Evolutionary conservation across 352 stramenopile genomes (phyloP), one percentile per base, ranked within the genome.

Genomic region (Phytopythium delawarense): DNA sequence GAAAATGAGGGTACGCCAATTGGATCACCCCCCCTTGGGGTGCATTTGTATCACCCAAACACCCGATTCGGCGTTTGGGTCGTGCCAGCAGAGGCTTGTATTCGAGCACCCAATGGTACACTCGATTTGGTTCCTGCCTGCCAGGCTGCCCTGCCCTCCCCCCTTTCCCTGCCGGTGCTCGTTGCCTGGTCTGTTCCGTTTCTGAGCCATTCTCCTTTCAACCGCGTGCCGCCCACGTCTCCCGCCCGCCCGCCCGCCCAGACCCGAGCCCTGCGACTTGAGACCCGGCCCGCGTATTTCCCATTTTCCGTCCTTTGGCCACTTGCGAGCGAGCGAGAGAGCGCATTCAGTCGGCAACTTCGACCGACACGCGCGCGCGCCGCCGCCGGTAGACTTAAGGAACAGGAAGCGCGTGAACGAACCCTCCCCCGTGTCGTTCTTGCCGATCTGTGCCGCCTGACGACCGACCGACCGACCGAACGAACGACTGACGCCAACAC

Each of bases 191-290:
- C 59, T 62, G 40, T 39, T 49, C 57, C n/a, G 65, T 69, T 64
- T 44, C 59, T 44, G 23, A 61, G 52, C 66, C 70, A 79, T 61
- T 76, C 63, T 71, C 59, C 61, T 56, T 75, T 79, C 34, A 32
- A 63, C 72, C 55, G 45, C 32, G 44, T 48, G 20, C 57, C 30
- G 7, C 57, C 15, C 42, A 71, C 57, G 51, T 72, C 62, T 60
- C 57, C 50, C 32, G 16, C 18, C 20, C 28, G 40, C 40, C 16
- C 40, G 40, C 39, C 39, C 39, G 7, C 3, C 13, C 11, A 15
- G 16, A 45, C 39, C 39, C 39, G 16, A 39, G 25, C 1, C 25
- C 25, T 30, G 25, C 25, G 25, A 30, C 25, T 30, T 30, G 8
- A 39, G 12, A n/a, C 46, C 25, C 54, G 50, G 58, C 57, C 56